Percentiles rank a stretch among this genome's conserved stretches.
These are phyloP conservation scores for Penicillium sp. DNA, from an alignment of 2,329 filamentous ascomycete genomes.

Conservation along the genomic window DNA sequence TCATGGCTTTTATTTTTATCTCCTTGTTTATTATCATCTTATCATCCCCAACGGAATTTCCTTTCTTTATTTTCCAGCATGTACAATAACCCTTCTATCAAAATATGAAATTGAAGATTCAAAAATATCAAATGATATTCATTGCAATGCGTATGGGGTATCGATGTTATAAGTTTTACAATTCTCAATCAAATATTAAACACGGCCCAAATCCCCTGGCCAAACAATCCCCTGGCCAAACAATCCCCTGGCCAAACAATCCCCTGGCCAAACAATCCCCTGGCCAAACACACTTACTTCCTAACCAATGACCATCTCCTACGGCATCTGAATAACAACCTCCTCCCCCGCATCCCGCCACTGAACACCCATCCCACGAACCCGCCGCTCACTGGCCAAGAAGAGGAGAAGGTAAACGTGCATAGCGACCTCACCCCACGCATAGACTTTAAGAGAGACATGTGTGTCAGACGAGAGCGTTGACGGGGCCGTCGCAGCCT, in stretches of 20 bases:
- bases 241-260: too few relatives aligned
- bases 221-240: too few relatives aligned
- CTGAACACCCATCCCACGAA: conserved; percentile 56
- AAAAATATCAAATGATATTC: not conserved
- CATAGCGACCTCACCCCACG: conserved; percentile 71
- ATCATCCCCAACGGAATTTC: not conserved
- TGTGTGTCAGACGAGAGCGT: not conserved
- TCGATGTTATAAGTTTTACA: not conserved
- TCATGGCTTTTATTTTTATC: conserved; percentile 1
- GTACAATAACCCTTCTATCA: conserved; percentile 18
- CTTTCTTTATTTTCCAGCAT: conserved; percentile 11
- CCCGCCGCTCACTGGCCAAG: conserved; percentile 63
- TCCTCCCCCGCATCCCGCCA: conserved; percentile 67
- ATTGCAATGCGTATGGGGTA: not conserved
- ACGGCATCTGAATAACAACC: conserved; percentile 53
- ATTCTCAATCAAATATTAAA: not conserved
- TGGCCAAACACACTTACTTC: not conserved
- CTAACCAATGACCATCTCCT: not conserved
- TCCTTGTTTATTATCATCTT: not conserved
- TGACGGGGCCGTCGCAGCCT: conserved; percentile 9
- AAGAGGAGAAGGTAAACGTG: conserved; percentile 76
- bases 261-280: too few relatives aligned
- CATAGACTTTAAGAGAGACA: conserved; percentile 54
- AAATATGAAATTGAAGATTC: conserved; percentile 11
- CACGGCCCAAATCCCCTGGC: too few relatives aligned